phyloP scores from a whole-genome alignment of 2,329 filamentous ascomycete species.

The Cercospora beticola region DNA sequence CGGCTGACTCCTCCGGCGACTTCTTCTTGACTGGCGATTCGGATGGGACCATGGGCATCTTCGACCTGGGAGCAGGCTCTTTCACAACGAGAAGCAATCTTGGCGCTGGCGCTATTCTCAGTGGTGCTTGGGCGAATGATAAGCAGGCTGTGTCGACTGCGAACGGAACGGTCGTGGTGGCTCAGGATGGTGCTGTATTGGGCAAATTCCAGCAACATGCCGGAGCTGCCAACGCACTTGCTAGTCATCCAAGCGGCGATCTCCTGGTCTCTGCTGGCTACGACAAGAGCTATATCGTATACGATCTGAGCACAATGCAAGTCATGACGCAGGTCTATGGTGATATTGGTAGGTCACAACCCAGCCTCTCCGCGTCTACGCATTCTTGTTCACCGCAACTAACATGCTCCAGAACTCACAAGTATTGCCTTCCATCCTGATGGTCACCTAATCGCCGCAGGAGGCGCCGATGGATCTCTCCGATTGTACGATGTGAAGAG shows the following conservation, averaged over 20 bases:
- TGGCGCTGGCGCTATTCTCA: conserved; percentile 66
- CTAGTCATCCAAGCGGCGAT: conserved; percentile 77
- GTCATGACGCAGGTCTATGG: conserved; percentile 76
- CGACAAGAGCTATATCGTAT: conserved; percentile 91
- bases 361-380: not conserved
- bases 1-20: conserved; percentile 60
- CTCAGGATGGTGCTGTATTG: conserved; percentile 67
- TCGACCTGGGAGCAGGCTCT: conserved; percentile 73
- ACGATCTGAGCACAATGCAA: conserved; percentile 69
- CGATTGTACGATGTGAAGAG: conserved; percentile 86
- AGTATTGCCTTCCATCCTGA: conserved; percentile 90
- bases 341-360: conserved; percentile 65
- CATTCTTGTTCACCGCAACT: conserved; percentile 22
- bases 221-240: conserved; percentile 73
- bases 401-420: conserved; percentile 61
- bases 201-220: conserved; percentile 77
- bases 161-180: conserved; percentile 77
- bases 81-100: conserved; percentile 66
- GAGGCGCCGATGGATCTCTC: conserved; percentile 75
- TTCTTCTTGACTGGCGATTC: conserved; percentile 72
- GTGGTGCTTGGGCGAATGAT: conserved; percentile 63
- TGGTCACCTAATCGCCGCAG: conserved; percentile 87
- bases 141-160: conserved; percentile 72
- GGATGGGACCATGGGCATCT: conserved; percentile 74
- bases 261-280: conserved; percentile 83